Conservation (phyloP, 768 basidiomycete species). For the Rhizopogon vulgaris region DNA sequence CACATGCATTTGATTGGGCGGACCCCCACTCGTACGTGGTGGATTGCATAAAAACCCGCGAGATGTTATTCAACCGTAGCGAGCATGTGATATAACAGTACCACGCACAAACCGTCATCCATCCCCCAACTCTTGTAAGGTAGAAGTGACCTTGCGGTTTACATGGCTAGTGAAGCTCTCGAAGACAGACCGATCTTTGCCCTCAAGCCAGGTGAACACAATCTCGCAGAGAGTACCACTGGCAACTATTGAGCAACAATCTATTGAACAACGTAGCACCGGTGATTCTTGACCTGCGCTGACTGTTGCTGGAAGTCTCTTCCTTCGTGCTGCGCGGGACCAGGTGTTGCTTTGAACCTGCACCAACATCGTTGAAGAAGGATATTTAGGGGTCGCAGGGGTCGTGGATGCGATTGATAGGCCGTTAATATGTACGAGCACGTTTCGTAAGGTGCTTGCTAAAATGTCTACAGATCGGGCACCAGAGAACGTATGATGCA, state of each 20-base stretch:
- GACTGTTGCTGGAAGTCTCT: conserved; percentile 17
- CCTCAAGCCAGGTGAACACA: conserved; percentile 46
- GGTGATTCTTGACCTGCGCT: background rate
- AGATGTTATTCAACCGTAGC: too few species aligned
- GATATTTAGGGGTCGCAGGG: background rate
- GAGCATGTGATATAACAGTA: too few species aligned
- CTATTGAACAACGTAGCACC: conserved; percentile 20
- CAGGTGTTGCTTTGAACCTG: conserved; percentile 44
- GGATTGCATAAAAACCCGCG: too few species aligned
- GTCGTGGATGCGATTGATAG: conserved; percentile 9
- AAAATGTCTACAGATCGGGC: conserved; percentile 8
- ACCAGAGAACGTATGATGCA: conserved; percentile 34
- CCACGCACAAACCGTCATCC: too few species aligned
- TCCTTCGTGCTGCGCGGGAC: conserved; percentile 62
- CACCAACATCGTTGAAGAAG: conserved; percentile 18
- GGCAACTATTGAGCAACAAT: conserved; percentile 8
- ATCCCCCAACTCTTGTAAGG: background rate
- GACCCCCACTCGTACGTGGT: too few species aligned
- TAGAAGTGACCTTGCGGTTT: conserved; percentile 36
- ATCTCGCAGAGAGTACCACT: conserved; percentile 15
- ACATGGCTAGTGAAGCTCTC: conserved; percentile 69
- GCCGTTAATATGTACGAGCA: conserved; percentile 31
- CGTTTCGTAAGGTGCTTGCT: conserved; percentile 15
- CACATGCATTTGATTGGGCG: too few species aligned
- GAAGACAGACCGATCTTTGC: conserved; percentile 49